Base-by-base conservation (phyloP, 495 filamentous ascomycete species). In the Penicillium argentinense region DNA sequence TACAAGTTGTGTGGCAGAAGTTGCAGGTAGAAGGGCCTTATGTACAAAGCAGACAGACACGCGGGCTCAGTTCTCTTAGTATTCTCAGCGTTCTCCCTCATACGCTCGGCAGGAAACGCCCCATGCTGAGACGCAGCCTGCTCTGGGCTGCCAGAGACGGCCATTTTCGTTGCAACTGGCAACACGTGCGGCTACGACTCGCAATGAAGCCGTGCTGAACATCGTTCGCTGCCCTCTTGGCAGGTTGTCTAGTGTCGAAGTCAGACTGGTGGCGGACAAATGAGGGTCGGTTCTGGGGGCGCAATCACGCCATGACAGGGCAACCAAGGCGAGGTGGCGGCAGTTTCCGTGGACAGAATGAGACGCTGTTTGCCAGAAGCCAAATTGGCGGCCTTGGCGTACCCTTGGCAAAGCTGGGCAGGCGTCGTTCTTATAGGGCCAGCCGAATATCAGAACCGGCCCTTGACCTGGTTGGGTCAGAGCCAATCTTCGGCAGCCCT, bases 171-270 rank as follows among this genome's bases (percentile, higher is more conserved):
- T 26, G 14, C n/a, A 6, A 39, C 2, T 21, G 6, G 22, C 48
- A n/a, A 57, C 54, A 57, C 54, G 54, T 57, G 54, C 45, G 17
- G 27, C 12, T 18, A 30, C 17, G 50, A 57, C 49, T 57, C 49
- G 49, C 43, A 39, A 37, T 22, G 30, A 21, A 8, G 39, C 19
- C 48, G 14, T 45, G 21, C 12, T 30, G 25, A 26, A 9, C 29
- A 39, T 52, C 48, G 38, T 39, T 44, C 27, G 19, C 28, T 27
- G 27, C 16, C 29, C n/a, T 38, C 54, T 57, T 57, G 54, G 54
- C 54, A 50, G 29, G 21, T 22, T 23, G n/a, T 45, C 44, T 48
- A 56, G 43, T 39, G 26, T 38, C 21, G 18, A 47, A 42, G 44
- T 51, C 34, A 41, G 28, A 45, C 17, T 34, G 34, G 49, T 57